Base-by-base conservation (phyloP, 495 filamentous ascomycete genomes). In the Chaetomium fimeti region DNA sequence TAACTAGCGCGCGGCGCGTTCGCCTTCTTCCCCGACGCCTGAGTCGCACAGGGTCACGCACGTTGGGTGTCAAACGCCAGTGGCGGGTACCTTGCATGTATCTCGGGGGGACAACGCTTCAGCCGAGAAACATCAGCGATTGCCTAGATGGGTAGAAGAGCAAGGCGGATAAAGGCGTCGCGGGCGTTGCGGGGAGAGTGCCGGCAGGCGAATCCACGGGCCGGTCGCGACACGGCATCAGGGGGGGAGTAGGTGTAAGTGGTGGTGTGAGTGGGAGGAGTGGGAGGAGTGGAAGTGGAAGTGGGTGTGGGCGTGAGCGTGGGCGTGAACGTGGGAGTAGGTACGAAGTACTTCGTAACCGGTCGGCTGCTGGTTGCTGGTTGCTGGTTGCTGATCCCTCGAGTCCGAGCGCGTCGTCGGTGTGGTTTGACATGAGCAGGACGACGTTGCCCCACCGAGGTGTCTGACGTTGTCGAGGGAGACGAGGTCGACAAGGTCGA, bases 11-110 rank as follows among this genome's bases (percentile, higher is more conserved):
- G 54, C 54, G 32, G 54, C 29, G 18, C 25, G 32, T 25, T 38
- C 22, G 36, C 55, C 38, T 22, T 25, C n/a, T 8, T 13, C 9
- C 13, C 16, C n/a, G 29, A 32, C n/a, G 36, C 16, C 53, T 15
- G 13, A 11, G 55, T 55, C 29, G 45, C 38, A 55, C 65, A 55
- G 24, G 61, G 52, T 38, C n/a, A 29, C 47, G 38, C 60, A 25
- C 22, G 22, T 36, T 15, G 18, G 9, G 24, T 58, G 57, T 58
- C 65, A 53, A 59, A 57, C 52, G 27, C 40, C 45, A 43, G 29
- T 32, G 43, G 24, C 53, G 52, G 59, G 59, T 62, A 62, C 64
- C 59, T 61, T 66, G 64, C 64, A 66, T 66, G 45, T 52, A 27
- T 13, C 68, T 61, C 60, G 66, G 58, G 58, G 32, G 57, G 40